Conservation (phyloP, 2,329 filamentous ascomycete species). For the Cordyceps cateniannulata region DNA sequence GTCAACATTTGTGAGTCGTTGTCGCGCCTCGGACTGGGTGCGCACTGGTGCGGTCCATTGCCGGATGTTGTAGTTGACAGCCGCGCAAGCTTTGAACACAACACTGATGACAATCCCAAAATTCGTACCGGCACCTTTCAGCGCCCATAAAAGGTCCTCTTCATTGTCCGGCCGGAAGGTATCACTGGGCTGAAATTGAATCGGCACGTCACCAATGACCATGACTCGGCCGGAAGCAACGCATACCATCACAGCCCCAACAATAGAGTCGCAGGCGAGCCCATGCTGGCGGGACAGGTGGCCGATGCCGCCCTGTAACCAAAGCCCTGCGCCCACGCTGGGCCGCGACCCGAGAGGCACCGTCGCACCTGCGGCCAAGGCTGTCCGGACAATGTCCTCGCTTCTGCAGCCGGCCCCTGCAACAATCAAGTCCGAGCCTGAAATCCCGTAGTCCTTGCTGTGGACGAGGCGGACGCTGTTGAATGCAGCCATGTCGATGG, state of each 20-base stretch:
- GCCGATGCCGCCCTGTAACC: conserved; percentile 60
- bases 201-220: conserved; percentile 40
- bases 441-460: conserved; percentile 16
- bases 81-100: conserved; percentile 37
- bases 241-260: conserved; percentile 54
- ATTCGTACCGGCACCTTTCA: conserved; percentile 54
- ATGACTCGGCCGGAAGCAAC: conserved; percentile 40
- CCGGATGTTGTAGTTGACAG: not conserved
- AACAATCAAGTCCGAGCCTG: conserved; percentile 34
- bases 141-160: conserved; percentile 47
- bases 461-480: conserved; percentile 39
- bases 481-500: conserved; percentile 54
- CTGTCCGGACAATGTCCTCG: conserved; percentile 43
- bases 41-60: not conserved
- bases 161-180: conserved; percentile 40
- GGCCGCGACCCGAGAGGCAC: conserved; percentile 56
- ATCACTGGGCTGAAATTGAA: conserved; percentile 31
- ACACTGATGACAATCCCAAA: conserved; percentile 52
- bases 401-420: conserved; percentile 50
- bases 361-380: conserved; percentile 42
- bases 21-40: conserved; percentile 23
- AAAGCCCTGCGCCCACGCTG: conserved; percentile 53
- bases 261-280: conserved; percentile 50
- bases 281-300: conserved; percentile 50
- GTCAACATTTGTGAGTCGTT: conserved; percentile 34